These are phyloP conservation scores for Arachis hypogaea DNA, from an alignment of 306 rosid species.

Conservation along the genomic window DNA sequence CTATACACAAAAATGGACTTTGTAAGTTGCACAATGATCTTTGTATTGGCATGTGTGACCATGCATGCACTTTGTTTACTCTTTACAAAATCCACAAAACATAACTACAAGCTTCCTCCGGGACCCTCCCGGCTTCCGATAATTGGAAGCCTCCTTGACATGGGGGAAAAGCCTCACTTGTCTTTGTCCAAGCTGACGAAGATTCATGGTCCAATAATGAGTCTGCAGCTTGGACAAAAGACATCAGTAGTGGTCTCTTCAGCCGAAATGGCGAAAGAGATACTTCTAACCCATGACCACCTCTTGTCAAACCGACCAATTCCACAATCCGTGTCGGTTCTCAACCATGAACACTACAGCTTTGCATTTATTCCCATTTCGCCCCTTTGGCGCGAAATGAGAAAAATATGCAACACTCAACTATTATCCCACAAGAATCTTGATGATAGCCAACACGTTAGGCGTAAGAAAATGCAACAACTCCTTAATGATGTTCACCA, in stretches of 20 bases:
- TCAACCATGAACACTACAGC: conserved; percentile 1
- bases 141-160: conserved; percentile 1
- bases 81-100: not conserved
- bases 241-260: not conserved
- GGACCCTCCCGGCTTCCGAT: conserved; percentile 2
- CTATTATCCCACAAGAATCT: conserved; percentile 36
- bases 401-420: not conserved
- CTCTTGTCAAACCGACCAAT: not conserved
- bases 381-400: not conserved
- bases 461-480: conserved; percentile 33
- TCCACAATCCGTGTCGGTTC: not conserved
- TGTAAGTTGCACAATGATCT: conserved; percentile 5
- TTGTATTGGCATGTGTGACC: conserved; percentile 5
- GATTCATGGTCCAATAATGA: conserved; percentile 6
- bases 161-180: not conserved
- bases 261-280: not conserved
- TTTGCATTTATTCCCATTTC: conserved; percentile 5
- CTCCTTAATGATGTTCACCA: conserved; percentile 1
- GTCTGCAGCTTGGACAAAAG: not conserved
- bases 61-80: conserved; percentile 5
- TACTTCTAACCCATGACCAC: not conserved
- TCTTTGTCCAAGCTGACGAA: not conserved
- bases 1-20: not conserved
- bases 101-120: conserved; percentile 42
- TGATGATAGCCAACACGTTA: conserved; percentile 20